These are phyloP conservation scores for Lactarius hengduanensis DNA, from an alignment of 768 basidiomycete species.

Conservation along the genomic window DNA sequence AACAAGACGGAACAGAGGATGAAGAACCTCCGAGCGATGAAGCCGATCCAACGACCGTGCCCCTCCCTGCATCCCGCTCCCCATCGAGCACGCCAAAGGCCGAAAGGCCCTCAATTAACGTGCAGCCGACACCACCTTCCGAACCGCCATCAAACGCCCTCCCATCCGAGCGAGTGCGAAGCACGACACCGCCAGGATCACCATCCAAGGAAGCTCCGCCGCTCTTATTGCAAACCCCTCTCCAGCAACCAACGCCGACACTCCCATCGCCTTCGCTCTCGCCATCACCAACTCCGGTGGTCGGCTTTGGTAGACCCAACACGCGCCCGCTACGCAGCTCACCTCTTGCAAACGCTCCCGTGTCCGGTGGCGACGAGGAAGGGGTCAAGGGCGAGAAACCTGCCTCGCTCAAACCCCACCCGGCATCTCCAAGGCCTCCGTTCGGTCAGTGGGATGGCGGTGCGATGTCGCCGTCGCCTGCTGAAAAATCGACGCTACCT, in stretches of 20 bases:
- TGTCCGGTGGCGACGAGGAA: slow-evolving; percentile 47
- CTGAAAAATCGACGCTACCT: slow-evolving; percentile 14
- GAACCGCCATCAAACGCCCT: slow-evolving; percentile 31
- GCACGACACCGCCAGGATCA: slow-evolving; percentile 66
- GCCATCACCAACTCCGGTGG: slow-evolving; percentile 43
- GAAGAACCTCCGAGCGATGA: neutral
- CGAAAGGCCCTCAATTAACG: slow-evolving; percentile 44
- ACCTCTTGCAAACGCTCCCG: slow-evolving; percentile 57
- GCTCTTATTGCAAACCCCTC: slow-evolving; percentile 26
- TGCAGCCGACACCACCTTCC: slow-evolving; percentile 39
- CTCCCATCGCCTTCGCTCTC: slow-evolving; percentile 39
- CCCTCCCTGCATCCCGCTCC: slow-evolving; percentile 47
- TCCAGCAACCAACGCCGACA: slow-evolving; percentile 34
- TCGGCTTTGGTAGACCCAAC: slow-evolving; percentile 58
- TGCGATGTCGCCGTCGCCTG: slow-evolving; percentile 4
- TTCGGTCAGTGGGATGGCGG: slow-evolving; percentile 34
- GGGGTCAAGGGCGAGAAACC: slow-evolving; percentile 35
- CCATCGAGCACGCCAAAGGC: slow-evolving; percentile 60
- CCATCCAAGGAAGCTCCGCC: slow-evolving; percentile 44
- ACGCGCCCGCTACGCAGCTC: slow-evolving; percentile 74
- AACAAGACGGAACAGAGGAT: slow-evolving; percentile 23
- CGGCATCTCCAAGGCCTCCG: slow-evolving; percentile 42
- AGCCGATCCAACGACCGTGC: slow-evolving; percentile 32
- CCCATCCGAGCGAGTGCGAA: slow-evolving; percentile 38
- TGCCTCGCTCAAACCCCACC: slow-evolving; percentile 35